Evolutionary conservation across 495 filamentous ascomycete species (phyloP).

Genomic region (Talaromyces ruber): DNA sequence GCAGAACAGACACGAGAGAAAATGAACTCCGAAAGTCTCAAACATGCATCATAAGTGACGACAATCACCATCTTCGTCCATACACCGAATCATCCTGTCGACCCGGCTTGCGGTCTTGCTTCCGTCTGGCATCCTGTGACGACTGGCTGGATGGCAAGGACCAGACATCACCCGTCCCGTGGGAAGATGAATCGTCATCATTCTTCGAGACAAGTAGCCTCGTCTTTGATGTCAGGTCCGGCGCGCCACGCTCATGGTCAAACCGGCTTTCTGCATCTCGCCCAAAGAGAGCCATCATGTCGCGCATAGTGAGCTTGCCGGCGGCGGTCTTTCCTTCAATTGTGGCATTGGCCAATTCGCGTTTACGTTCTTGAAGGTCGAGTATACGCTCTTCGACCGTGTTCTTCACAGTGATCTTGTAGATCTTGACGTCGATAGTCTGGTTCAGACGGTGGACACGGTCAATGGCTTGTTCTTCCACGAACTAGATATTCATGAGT

Average conservation of each 20-base stretch:
- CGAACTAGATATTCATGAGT: constrained; percentile 46
- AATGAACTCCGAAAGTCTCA: neutral
- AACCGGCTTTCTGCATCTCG: constrained; percentile 57
- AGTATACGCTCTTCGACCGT: constrained; percentile 91
- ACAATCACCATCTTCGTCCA: constrained; percentile 30
- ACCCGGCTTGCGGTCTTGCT: constrained; percentile 15
- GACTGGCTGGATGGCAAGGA: constrained; percentile 1
- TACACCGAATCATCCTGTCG: constrained; percentile 32
- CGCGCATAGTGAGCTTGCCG: constrained; percentile 81
- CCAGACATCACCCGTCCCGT: neutral
- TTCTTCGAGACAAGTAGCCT: constrained; percentile 17
- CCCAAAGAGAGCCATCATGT: constrained; percentile 85
- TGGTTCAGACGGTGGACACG: constrained; percentile 95
- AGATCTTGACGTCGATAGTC: constrained; percentile 86
- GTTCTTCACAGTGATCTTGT: constrained; percentile 75
- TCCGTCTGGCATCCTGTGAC: constrained; percentile 20
- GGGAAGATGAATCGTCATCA: constrained; percentile 14
- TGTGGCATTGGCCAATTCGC: constrained; percentile 73
- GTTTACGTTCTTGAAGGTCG: constrained; percentile 85
- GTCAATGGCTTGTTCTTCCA: constrained; percentile 98
- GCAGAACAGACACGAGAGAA: neutral
- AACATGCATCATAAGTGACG: neutral
- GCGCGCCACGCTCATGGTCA: constrained; percentile 21
- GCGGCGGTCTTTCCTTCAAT: constrained; percentile 72
- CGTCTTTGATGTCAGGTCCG: constrained; percentile 23